Evolutionary conservation across 176 grass and related monocot genomes (phyloP).

Genomic region (Oryza australiensis): DNA sequence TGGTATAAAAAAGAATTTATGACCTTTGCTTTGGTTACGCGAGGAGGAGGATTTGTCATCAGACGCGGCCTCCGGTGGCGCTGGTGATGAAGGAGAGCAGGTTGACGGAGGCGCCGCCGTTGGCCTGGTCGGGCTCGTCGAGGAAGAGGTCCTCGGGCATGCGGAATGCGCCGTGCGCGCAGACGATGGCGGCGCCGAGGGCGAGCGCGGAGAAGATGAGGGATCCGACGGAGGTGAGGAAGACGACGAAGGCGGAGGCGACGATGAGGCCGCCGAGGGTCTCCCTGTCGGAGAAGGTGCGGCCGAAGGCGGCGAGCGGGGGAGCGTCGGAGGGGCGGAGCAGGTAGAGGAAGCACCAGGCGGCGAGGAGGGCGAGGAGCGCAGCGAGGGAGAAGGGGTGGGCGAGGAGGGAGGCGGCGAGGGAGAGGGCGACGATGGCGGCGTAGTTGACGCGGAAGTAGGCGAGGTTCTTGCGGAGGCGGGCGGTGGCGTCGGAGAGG

Average conservation of each 20-base stretch:
- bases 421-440: slow-evolving; percentile 43
- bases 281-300: slow-evolving; percentile 61
- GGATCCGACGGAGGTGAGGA: slow-evolving; percentile 70
- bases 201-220: slow-evolving; percentile 74
- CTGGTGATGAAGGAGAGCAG: slow-evolving; percentile 53
- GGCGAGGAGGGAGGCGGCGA: slow-evolving; percentile 47
- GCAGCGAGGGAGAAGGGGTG: slow-evolving; percentile 53
- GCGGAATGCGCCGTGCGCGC: slow-evolving; percentile 57
- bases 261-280: slow-evolving; percentile 47
- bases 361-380: slow-evolving; percentile 44
- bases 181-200: slow-evolving; percentile 47
- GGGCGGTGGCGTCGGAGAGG: slow-evolving; percentile 51
- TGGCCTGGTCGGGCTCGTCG: slow-evolving; percentile 53
- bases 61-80: slow-evolving; percentile 41
- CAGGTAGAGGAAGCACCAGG: slow-evolving; percentile 70
- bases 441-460: slow-evolving; percentile 93
- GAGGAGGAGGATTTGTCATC: not conserved
- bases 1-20: not conserved
- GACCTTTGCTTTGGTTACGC: not conserved
- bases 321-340: slow-evolving; percentile 60
- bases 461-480: slow-evolving; percentile 67
- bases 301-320: slow-evolving; percentile 41
- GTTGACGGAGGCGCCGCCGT: slow-evolving; percentile 13
- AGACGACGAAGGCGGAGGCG: slow-evolving; percentile 58
- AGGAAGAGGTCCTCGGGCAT: slow-evolving; percentile 71